Evolutionary conservation across 179 eudicot species (phyloP).

Genomic region (Spergularia azorica): DNA sequence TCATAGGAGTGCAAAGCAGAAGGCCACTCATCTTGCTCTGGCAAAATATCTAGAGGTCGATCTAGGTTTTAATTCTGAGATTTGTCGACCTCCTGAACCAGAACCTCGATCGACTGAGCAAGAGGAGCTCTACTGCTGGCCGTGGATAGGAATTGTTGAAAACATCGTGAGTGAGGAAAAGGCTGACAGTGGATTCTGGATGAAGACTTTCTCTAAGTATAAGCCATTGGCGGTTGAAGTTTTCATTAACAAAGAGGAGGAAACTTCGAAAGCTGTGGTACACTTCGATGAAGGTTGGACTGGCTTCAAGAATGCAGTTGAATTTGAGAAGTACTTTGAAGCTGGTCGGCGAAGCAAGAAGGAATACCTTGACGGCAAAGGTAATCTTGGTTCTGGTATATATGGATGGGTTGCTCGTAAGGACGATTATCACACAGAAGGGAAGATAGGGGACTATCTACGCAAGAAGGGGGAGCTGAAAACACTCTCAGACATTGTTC

Average conservation of each 20-base stretch:
- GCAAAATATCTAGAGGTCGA: constrained; percentile 35
- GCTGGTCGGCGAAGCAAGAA: constrained; percentile 49
- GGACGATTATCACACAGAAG: constrained; percentile 52
- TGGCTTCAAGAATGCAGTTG: constrained; percentile 52
- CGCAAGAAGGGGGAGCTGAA: constrained; percentile 49
- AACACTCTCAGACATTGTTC: constrained; percentile 43
- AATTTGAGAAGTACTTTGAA: constrained; percentile 63
- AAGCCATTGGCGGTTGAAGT: constrained; percentile 49
- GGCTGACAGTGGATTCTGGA: constrained; percentile 30
- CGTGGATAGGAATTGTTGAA: constrained; percentile 60
- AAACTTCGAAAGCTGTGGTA: constrained; percentile 39
- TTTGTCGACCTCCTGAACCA: constrained; percentile 28
- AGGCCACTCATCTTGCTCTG: constrained; percentile 45
- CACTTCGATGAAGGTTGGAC: constrained; percentile 57
- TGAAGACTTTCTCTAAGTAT: constrained; percentile 41
- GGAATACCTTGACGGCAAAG: constrained; percentile 37
- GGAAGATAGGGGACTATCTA: constrained; percentile 53
- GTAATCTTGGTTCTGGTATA: constrained; percentile 36
- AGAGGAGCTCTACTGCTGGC: constrained; percentile 52
- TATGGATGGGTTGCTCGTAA: constrained; percentile 70
- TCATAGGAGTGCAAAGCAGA: constrained; percentile 40
- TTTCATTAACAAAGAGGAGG: constrained; percentile 30
- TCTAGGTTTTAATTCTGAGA: constrained; percentile 24
- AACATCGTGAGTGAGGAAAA: constrained; percentile 39
- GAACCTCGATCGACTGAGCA: constrained; percentile 23